phyloP scores from a whole-genome alignment of 148 eudicot genomes.

The Oxyria digyna region DNA sequence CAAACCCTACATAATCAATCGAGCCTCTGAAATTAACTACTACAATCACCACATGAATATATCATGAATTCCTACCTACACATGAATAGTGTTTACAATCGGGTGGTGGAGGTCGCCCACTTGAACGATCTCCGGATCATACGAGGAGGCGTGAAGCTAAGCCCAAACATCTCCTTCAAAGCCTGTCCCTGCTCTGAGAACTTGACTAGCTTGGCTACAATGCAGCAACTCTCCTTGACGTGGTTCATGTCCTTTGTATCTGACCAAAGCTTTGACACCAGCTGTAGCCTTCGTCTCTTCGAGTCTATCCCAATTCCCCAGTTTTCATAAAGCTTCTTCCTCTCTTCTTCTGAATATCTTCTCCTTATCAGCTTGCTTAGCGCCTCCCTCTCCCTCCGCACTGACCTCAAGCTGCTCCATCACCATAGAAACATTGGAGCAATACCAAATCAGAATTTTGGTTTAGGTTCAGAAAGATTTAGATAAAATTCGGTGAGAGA shows the following conservation, averaged over 20 bases:
- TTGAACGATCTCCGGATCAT: slow-evolving; percentile 39
- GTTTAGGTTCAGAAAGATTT: no score
- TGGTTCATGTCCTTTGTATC: slow-evolving; percentile 39
- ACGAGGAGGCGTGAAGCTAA: slow-evolving; percentile 59
- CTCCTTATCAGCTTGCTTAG: slow-evolving; percentile 56
- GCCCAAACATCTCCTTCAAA: slow-evolving; percentile 78
- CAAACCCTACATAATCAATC: slow-evolving; percentile 1
- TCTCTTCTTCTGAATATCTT: slow-evolving; percentile 48
- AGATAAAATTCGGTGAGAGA: no score
- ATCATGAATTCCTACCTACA: slow-evolving; percentile 2
- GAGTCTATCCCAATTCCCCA: slow-evolving; percentile 55
- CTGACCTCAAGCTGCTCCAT: slow-evolving; percentile 52
- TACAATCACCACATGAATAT: neutral
- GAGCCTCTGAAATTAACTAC: slow-evolving; percentile 11
- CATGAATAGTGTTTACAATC: slow-evolving; percentile 23
- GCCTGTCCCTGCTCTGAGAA: slow-evolving; percentile 62
- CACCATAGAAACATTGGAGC: no score
- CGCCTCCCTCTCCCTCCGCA: slow-evolving; percentile 54
- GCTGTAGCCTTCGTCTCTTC: slow-evolving; percentile 57
- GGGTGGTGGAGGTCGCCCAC: slow-evolving; percentile 40
- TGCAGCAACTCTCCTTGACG: slow-evolving; percentile 41
- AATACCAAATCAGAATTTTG: no score
- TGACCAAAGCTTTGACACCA: slow-evolving; percentile 51
- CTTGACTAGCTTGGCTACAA: slow-evolving; percentile 60
- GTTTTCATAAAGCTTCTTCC: slow-evolving; percentile 46